Conservation (phyloP, 2,329 filamentous ascomycete genomes). For the Exophiala sp. region DNA sequence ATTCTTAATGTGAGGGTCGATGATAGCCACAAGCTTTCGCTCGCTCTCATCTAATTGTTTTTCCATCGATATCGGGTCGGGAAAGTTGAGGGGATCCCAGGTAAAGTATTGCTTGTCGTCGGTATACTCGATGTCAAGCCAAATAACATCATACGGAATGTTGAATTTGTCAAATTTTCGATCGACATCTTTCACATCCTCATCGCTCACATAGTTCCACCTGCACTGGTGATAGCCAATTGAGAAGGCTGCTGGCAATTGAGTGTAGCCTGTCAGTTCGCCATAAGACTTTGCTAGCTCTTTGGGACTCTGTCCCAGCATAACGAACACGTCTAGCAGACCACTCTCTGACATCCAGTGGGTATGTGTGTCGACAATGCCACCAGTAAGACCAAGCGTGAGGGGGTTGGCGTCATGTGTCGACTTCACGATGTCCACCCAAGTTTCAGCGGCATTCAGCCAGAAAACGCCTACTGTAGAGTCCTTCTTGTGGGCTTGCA, state of each 20-base stretch:
- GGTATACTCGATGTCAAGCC: constrained; percentile 97
- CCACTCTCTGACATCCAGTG: constrained; percentile 97
- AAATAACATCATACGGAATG: constrained; percentile 98
- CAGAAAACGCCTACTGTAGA: constrained; percentile 96
- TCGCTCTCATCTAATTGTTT: constrained; percentile 80
- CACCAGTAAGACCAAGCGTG: constrained; percentile 67
- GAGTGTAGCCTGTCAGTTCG: constrained; percentile 86
- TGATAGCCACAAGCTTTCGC: constrained; percentile 88
- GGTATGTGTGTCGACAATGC: constrained; percentile 70
- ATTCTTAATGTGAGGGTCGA: constrained; percentile 98
- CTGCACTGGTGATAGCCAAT: constrained; percentile 96
- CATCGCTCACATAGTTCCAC: constrained; percentile 97
- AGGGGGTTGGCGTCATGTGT: constrained; percentile 72
- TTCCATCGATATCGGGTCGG: constrained; percentile 80
- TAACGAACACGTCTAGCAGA: constrained; percentile 86
- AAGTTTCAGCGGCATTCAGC: constrained; percentile 95
- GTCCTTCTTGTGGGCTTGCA: constrained; percentile 93
- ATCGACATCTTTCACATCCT: constrained; percentile 95
- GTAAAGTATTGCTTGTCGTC: constrained; percentile 98
- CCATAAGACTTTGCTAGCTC: constrained; percentile 79
- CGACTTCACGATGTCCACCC: constrained; percentile 88
- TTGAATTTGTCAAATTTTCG: constrained; percentile 91
- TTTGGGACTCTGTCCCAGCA: constrained; percentile 81
- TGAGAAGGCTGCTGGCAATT: constrained; percentile 86
- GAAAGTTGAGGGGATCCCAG: constrained; percentile 87